phyloP scores from a whole-genome alignment of 331 rosid species.

The Acacia concinna region DNA sequence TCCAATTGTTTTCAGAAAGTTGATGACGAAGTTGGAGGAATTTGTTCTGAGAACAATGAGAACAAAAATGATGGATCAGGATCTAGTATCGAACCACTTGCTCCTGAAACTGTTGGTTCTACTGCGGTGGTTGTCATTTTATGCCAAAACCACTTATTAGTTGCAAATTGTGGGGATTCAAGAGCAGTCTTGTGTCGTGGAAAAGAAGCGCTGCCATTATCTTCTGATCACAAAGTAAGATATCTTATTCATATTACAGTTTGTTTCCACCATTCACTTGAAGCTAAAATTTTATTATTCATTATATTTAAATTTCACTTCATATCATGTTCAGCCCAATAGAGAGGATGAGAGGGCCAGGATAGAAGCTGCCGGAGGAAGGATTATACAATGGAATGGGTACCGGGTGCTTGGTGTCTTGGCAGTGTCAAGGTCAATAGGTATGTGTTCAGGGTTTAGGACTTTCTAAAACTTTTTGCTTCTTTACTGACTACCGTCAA shows the following conservation, averaged over 20 bases:
- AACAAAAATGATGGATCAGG: conserved; percentile 30
- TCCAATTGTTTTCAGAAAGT: conserved; percentile 64
- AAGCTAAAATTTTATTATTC: conserved; percentile 27
- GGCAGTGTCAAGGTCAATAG: conserved; percentile 87
- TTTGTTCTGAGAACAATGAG: conserved; percentile 13
- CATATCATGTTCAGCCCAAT: conserved; percentile 53
- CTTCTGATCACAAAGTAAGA: conserved; percentile 79
- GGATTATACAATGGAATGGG: conserved; percentile 78
- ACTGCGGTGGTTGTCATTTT: conserved; percentile 77
- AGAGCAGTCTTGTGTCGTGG: conserved; percentile 83
- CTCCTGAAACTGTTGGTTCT: conserved; percentile 79
- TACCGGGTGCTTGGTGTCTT: conserved; percentile 80
- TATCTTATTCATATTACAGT: conserved; percentile 8
- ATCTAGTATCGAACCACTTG: conserved; percentile 41
- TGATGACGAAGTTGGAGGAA: conserved; percentile 65
- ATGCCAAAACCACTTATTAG: conserved; percentile 57
- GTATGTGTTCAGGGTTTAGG: conserved; percentile 43
- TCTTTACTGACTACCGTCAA: neutral
- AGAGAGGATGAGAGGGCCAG: conserved; percentile 76
- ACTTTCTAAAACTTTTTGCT: neutral
- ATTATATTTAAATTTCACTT: conserved; percentile 9
- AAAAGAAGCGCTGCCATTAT: conserved; percentile 66
- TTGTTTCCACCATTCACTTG: conserved; percentile 12
- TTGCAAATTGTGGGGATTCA: conserved; percentile 84
- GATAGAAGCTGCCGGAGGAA: conserved; percentile 86